Base-by-base conservation (phyloP, 352 stramenopile genomes). In the Pythium phragmitis region DNA sequence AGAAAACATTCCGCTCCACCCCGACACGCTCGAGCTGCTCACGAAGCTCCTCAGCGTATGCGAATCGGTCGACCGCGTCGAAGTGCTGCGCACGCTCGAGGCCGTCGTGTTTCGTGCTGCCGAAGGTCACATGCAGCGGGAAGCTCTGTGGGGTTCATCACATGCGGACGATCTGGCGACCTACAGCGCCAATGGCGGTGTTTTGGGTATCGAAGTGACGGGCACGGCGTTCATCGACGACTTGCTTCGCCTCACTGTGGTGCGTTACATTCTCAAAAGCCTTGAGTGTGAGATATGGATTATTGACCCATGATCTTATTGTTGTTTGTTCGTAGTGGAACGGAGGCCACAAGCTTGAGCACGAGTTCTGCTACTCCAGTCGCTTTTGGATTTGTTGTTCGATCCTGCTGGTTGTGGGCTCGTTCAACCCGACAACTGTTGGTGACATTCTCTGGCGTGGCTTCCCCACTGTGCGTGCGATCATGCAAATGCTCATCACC, bases 401-500 rank as follows among this genome's bases (percentile, higher is more conserved):
- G 6, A 91, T 96, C 69, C 65, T 96, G n/a, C 59, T 96, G 76
- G 85, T 79, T 46, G 37, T 81, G 6, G 68, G 54, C 9, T 63
- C 54, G 6, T 96, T 94, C 57, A 93, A 92, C 42, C 81, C 85
- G 8, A 82, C 81, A 33, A 92, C 85, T 2, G 78, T 96, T 1
- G 87, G 87, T 8, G 76, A 82, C n/a, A 85, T 77, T 45, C 66
- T 94, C 49, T 96, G 87, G 87, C 67, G 79, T 19, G 73, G 85
- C 21, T 73, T 92, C 42, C 85, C 87, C 7, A 96, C 85, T 7
- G 54, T 96, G 30, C 81, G 87, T 7, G 72, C 80, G 16, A 73
- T 94, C 17, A 96, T 96, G 85, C 84, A 96, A 53, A 94, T 96
- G 87, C 68, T 79, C 7, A 96, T 96, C 47, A 91, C 87, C 11